Base-by-base conservation (phyloP, 371 early-diverging fungal genomes). In the Rhizopus microsporus region DNA sequence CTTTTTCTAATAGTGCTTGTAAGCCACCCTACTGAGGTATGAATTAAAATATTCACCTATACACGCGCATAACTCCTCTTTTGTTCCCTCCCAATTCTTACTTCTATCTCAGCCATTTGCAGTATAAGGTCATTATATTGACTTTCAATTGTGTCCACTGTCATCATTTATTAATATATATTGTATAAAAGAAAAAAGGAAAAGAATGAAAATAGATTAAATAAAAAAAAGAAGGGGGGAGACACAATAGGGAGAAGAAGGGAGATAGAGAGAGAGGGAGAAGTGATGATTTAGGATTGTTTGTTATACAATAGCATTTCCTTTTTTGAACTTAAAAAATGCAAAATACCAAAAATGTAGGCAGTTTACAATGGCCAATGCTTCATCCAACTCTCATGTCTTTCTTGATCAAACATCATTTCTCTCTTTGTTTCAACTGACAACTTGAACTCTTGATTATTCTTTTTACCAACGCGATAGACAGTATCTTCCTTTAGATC, bases 391-490 rank as follows among this genome's bases (percentile, higher is more conserved):
- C 50, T 23, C n/a, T 50, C 39, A 49, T 72, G 69, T 6, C 56
- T 37, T 43, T 74, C 59, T 62, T 77, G 74, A 45, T 71, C 60
- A 13, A 59, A 54, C 15, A 54, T 51, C 65, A 73, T 69, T n/a
- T 59, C 60, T 12, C 60, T 55, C 33, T 77, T 71, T 8, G 47
- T 55, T 7, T 57, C 63, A 5, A 46, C 29, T 1, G 72, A 60
- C 1, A 75, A 16, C 15, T 66, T 54, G 44, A 70, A 74, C 50
- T 70, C 75, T 9, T 7, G 7, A 32, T 15, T 7, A 7, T 37
- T n/a, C 10, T 47, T 49, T 50, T 39, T 49, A 23, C 16, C 13
- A 23, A 16, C 7, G 7, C 43, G 15, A 12, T 44, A 35, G 7
- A 10, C 10, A 7, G 23, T 16, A 33, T 44, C 48, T n/a, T 59